A percentile compares a stretch with the other conserved stretches of the same genome.
Evolutionary conservation across 1,139 yeast genomes (phyloP).

Genomic region (Yamadazyma taylorii): DNA sequence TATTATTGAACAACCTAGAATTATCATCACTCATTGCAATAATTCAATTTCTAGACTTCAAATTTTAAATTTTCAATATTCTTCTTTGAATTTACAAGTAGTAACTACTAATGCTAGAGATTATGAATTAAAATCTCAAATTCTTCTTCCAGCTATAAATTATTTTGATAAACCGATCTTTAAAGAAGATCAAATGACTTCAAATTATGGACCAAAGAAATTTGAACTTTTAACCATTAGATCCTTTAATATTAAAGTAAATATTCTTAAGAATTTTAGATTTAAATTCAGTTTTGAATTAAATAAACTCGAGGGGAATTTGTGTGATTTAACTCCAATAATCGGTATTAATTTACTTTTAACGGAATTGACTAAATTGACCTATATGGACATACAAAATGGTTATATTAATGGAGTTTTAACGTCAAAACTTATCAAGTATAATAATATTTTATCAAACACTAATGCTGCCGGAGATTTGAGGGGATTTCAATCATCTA

Average conservation of each 20-base stretch:
- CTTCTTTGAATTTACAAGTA: slow-evolving; percentile 38
- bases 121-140: slow-evolving; percentile 36
- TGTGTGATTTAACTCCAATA: slow-evolving; percentile 32
- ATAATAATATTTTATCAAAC: slow-evolving; percentile 9
- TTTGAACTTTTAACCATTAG: slow-evolving; percentile 23
- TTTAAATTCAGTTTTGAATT: slow-evolving; percentile 25
- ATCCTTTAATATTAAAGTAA: slow-evolving; percentile 24
- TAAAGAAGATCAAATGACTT: neutral
- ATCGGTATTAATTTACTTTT: slow-evolving; percentile 34
- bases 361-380: slow-evolving; percentile 25
- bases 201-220: slow-evolving; percentile 6
- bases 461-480: neutral
- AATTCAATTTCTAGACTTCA: slow-evolving; percentile 21
- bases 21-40: slow-evolving; percentile 33
- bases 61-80: slow-evolving; percentile 37
- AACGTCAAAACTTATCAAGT: slow-evolving; percentile 25
- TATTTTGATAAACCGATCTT: slow-evolving; percentile 28
- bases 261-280: slow-evolving; percentile 32
- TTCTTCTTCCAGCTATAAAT: slow-evolving; percentile 33
- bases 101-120: slow-evolving; percentile 35
- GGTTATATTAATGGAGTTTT: slow-evolving; percentile 33
- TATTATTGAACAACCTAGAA: slow-evolving; percentile 46
- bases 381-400: slow-evolving; percentile 26
- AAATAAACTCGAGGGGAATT: slow-evolving; percentile 23
- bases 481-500: neutral